A percentile compares a stretch with the other conserved stretches of the same genome.
These are phyloP conservation scores for Amoeboaphelidium occidentale DNA, from an alignment of 371 early-diverging fungal genomes.

Conservation along the genomic window DNA sequence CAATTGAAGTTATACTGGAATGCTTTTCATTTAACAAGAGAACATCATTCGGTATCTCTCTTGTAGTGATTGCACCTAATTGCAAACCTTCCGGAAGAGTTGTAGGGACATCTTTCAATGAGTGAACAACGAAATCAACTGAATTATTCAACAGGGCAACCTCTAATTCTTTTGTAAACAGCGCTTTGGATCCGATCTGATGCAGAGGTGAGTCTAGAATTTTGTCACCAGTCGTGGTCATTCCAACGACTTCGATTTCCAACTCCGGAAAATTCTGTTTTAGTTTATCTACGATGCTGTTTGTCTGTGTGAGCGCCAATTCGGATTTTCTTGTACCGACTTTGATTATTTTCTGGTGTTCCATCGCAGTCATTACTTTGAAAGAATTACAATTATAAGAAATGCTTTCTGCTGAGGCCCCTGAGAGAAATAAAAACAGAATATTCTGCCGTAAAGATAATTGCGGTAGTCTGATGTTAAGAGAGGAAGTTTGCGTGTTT, in stretches of 20 bases:
- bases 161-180: constrained; percentile 88
- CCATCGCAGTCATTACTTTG: background rate
- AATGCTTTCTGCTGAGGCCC: too few relatives aligned
- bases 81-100: constrained; percentile 51
- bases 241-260: constrained; percentile 30
- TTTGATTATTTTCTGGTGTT: constrained; percentile 6
- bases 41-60: constrained; percentile 78
- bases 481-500: too few relatives aligned
- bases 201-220: constrained; percentile 55
- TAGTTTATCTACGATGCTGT: constrained; percentile 36
- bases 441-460: too few relatives aligned
- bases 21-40: constrained; percentile 30
- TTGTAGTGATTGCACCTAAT: constrained; percentile 52
- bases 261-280: constrained; percentile 16
- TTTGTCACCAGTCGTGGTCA: constrained; percentile 69
- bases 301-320: constrained; percentile 69
- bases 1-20: constrained; percentile 14
- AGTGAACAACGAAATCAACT: constrained; percentile 76
- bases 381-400: too few relatives aligned
- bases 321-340: constrained; percentile 73
- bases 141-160: constrained; percentile 34
- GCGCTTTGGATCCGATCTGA: constrained; percentile 71
- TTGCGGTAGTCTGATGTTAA: too few relatives aligned
- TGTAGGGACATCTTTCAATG: constrained; percentile 87
- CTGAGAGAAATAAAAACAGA: too few relatives aligned